Percentiles rank a stretch among this genome's conserved stretches.
Conservation (phyloP, 345 rosid species). For the Kernera saxatilis region DNA sequence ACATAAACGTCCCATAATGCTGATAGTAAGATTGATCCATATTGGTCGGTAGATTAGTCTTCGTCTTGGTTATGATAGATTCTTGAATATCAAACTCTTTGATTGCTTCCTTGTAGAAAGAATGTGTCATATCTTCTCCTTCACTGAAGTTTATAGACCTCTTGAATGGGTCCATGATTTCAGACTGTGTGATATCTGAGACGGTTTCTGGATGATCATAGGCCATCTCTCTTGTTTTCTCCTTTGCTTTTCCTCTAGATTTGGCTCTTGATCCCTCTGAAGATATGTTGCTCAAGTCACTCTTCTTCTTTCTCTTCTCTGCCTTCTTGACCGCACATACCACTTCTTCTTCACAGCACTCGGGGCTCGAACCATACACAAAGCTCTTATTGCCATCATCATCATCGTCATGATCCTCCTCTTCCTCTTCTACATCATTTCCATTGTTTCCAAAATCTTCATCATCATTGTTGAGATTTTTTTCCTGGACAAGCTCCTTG, state of each 20-base stretch:
- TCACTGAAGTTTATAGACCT: constrained; percentile 26
- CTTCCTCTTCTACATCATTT: constrained; percentile 2
- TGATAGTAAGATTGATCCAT: constrained; percentile 29
- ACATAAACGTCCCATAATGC: constrained; percentile 25
- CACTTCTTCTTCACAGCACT: constrained; percentile 9
- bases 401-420: constrained; percentile 4
- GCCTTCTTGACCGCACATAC: constrained; percentile 14
- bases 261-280: constrained; percentile 41
- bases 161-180: constrained; percentile 20
- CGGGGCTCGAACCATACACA: constrained; percentile 21
- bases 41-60: constrained; percentile 24
- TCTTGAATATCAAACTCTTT: constrained; percentile 20
- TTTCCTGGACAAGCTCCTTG: constrained; percentile 30
- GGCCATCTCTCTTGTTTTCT: constrained; percentile 41
- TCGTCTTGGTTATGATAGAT: constrained; percentile 28
- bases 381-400: constrained; percentile 16
- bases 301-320: constrained; percentile 23
- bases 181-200: constrained; percentile 29
- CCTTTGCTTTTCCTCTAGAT: constrained; percentile 62
- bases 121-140: constrained; percentile 15
- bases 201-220: constrained; percentile 18
- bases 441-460: background rate
- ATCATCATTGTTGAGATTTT: constrained; percentile 11
- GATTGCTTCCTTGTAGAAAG: constrained; percentile 14
- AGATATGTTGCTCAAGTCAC: constrained; percentile 9